phyloP scores from a whole-genome alignment of 2,329 filamentous ascomycete genomes.

The Rutstroemia sp. region DNA sequence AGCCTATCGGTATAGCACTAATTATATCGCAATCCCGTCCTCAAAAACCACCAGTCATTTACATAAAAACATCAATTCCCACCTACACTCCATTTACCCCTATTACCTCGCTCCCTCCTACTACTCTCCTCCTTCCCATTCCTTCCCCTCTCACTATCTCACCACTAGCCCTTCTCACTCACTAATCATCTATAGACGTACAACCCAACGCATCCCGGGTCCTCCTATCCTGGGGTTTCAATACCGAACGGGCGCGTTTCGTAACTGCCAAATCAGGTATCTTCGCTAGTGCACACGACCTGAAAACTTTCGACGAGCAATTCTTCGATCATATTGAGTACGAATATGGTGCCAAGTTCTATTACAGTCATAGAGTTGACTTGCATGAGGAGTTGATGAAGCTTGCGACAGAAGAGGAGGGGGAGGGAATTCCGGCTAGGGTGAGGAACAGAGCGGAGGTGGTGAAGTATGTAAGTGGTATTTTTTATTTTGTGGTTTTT shows the following conservation, averaged over 20 bases:
- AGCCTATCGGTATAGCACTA: too few relatives aligned
- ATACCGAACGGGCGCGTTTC: conserved; percentile 34
- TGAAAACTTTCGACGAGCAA: conserved; percentile 12
- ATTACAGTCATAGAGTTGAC: conserved; percentile 44
- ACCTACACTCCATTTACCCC: too few relatives aligned
- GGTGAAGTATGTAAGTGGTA: conserved; percentile 18
- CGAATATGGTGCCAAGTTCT: conserved; percentile 36
- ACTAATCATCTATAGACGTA: conserved; percentile 32
- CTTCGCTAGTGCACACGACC: conserved; percentile 25
- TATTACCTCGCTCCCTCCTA: too few relatives aligned
- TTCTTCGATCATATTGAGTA: conserved; percentile 12
- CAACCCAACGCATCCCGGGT: conserved; percentile 54
- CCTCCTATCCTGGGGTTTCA: conserved; percentile 39
- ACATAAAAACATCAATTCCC: too few relatives aligned
- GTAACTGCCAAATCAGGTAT: conserved; percentile 28
- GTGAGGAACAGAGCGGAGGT: conserved; percentile 37
- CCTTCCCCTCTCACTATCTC: background rate
- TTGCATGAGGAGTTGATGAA: conserved; percentile 49
- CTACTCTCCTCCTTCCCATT: too few relatives aligned
- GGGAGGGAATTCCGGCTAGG: conserved; percentile 30
- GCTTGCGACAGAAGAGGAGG: conserved; percentile 34
- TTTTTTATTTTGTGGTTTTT: background rate
- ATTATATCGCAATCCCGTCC: too few relatives aligned
- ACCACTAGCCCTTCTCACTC: background rate
- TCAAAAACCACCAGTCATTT: too few relatives aligned